Evolutionary conservation across 495 filamentous ascomycete genomes (phyloP), one percentile per base, ranked within the genome.

Genomic region (Letharia lupina): DNA sequence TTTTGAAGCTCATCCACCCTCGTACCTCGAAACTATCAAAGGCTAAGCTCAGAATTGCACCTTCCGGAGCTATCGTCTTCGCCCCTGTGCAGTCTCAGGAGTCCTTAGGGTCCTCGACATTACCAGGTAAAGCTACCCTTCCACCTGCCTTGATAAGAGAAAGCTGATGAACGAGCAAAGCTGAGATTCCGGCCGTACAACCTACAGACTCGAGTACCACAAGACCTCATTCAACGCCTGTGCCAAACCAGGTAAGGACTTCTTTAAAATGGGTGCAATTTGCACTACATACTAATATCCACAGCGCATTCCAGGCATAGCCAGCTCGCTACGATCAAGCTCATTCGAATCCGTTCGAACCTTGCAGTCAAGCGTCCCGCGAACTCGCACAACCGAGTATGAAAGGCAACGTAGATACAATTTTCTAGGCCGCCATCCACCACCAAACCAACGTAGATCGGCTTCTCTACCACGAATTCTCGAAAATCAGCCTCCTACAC

Each of bases 361-460:
- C 37, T 2, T 61, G 12, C 37, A 18, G 18, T n/a, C 48, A 4
- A 31, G 15, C 28, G 40, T 39, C 35, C 39, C 39, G 5, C 45
- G n/a, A 31, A n/a, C 48, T 42, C 64, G 58, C 47, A 5, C 33
- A 28, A 28, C 64, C 8, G 62, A 64, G 12, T 39, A 54, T 37
- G 47, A 37, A 42, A 39, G n/a, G n/a, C 23, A 37, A 41, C 44
- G 57, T 1, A 39, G 35, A 37, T 47, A 57, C 37, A 35, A 41
- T n/a, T 65, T 65, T 23, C 44, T 65, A 11, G 64, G 64, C 44
- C 64, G 64, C 10, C 58, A 61, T 61, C 57, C 57, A 40, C 64
- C 58, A 31, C 45, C 64, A 1, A 3, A 33, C 23, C 64, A 65
- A 42, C 64, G 44, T 20, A 44, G 64, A 33, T 65, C 64, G 16